These are phyloP conservation scores for Chrysanthemum makinoi DNA, from an alignment of 129 eudicot genomes.

Conservation along the genomic window DNA sequence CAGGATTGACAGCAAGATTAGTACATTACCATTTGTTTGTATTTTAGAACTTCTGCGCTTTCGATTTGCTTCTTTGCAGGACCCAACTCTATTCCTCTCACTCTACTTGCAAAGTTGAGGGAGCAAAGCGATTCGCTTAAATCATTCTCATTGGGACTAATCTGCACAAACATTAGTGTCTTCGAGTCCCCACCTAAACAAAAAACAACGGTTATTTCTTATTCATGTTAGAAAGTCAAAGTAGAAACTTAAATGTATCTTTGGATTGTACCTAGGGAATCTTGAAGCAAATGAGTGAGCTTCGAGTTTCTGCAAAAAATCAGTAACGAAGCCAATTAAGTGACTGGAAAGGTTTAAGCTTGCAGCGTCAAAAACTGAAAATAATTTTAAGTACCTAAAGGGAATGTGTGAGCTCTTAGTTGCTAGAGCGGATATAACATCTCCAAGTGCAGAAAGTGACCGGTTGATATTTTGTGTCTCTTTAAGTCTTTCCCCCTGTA, in stretches of 20 bases:
- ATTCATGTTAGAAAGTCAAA: not conserved
- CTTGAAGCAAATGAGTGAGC: conserved; percentile 99
- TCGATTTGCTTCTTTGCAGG: conserved; percentile 94
- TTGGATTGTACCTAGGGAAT: conserved; percentile 69
- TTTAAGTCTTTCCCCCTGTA: conserved; percentile 85
- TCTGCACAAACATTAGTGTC: conserved; percentile 93
- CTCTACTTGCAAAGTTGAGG: conserved; percentile 93
- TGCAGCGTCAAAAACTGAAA: not conserved
- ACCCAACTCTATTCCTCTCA: conserved; percentile 95
- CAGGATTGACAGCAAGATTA: not conserved
- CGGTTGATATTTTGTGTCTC: conserved; percentile 94
- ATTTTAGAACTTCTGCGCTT: conserved; percentile 67
- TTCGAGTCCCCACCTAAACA: conserved; percentile 91
- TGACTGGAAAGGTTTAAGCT: not conserved
- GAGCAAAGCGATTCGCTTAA: conserved; percentile 94
- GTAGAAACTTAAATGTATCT: conserved; percentile 2
- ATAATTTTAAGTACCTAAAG: conserved; percentile 50
- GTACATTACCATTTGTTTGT: conserved; percentile 79
- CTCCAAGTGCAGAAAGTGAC: conserved; percentile 97
- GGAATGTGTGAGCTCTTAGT: conserved; percentile 88
- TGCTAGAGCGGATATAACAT: conserved; percentile 90
- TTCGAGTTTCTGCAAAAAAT: conserved; percentile 74
- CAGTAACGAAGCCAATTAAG: conserved; percentile 6
- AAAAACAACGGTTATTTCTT: not conserved
- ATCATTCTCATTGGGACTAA: conserved; percentile 88